phyloP scores from a whole-genome alignment of 768 basidiomycete species.

The Sistotremastrum suecicum region DNA sequence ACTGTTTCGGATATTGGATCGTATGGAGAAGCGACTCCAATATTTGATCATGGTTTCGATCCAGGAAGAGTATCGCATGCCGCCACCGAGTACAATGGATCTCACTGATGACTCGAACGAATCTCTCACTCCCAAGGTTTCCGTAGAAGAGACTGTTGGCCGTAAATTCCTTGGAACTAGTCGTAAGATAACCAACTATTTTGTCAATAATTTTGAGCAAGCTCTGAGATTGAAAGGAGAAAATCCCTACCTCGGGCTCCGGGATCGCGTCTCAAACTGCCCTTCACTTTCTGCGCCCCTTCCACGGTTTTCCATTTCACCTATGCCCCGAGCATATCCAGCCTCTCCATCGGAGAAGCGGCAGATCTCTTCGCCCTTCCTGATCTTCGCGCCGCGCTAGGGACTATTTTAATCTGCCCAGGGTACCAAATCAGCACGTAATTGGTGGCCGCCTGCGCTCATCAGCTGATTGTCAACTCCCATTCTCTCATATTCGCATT shows the following conservation, averaged over 20 bases:
- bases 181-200: background rate
- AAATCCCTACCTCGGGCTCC: no score
- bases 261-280: background rate
- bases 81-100: conserved; percentile 2
- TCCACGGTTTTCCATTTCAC: conserved; percentile 14
- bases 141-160: background rate
- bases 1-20: conserved; percentile 20
- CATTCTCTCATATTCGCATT: conserved; percentile 14
- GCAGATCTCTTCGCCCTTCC: conserved; percentile 12
- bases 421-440: conserved; percentile 4
- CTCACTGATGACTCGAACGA: no score
- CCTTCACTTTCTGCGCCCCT: no score
- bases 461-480: conserved; percentile 3
- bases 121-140: background rate
- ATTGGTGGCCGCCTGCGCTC: conserved; percentile 4
- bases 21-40: conserved; percentile 14
- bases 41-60: conserved; percentile 16
- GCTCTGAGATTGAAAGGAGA: background rate
- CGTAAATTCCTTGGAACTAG: background rate
- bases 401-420: no score
- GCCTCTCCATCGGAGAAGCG: conserved; percentile 12
- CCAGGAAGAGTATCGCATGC: conserved; percentile 3
- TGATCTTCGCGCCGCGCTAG: conserved; percentile 16
- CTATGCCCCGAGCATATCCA: conserved; percentile 8
- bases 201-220: background rate